Conservation (phyloP, 805 yeast genomes). For the Ogataea zsoltii region DNA sequence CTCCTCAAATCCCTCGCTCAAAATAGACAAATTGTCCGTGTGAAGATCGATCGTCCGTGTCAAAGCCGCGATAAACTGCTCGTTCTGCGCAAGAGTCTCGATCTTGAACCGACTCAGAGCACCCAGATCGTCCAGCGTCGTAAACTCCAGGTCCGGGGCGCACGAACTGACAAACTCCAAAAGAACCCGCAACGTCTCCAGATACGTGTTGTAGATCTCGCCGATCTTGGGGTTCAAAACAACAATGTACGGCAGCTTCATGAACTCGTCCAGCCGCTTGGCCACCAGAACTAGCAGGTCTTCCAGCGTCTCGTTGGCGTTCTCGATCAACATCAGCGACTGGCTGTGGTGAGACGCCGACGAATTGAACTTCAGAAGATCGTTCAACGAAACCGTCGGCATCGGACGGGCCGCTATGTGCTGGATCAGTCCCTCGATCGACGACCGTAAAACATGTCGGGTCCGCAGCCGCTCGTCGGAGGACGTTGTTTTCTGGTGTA, state of each 20-base stretch:
- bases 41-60: constrained; percentile 69
- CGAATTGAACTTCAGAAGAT: constrained; percentile 47
- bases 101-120: constrained; percentile 38
- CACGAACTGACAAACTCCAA: constrained; percentile 36
- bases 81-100: constrained; percentile 52
- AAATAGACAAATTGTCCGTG: constrained; percentile 76
- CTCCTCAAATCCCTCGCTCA: constrained; percentile 76
- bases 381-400: constrained; percentile 53
- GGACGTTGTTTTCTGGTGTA: background rate
- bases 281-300: constrained; percentile 64
- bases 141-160: constrained; percentile 10
- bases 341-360: constrained; percentile 31
- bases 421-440: constrained; percentile 56
- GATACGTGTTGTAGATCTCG: constrained; percentile 69
- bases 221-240: constrained; percentile 86
- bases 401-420: constrained; percentile 54
- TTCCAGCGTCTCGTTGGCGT: constrained; percentile 58
- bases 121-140: constrained; percentile 21
- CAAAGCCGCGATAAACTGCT: constrained; percentile 52
- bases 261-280: constrained; percentile 65
- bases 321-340: constrained; percentile 37
- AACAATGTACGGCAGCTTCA: constrained; percentile 78
- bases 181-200: constrained; percentile 62
- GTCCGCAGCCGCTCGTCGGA: constrained; percentile 12
- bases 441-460: constrained; percentile 19